A percentile compares a stretch with the other conserved stretches of the same genome.
phyloP scores from a whole-genome alignment of 768 basidiomycete species.

The Rhodotorula paludigena region DNA sequence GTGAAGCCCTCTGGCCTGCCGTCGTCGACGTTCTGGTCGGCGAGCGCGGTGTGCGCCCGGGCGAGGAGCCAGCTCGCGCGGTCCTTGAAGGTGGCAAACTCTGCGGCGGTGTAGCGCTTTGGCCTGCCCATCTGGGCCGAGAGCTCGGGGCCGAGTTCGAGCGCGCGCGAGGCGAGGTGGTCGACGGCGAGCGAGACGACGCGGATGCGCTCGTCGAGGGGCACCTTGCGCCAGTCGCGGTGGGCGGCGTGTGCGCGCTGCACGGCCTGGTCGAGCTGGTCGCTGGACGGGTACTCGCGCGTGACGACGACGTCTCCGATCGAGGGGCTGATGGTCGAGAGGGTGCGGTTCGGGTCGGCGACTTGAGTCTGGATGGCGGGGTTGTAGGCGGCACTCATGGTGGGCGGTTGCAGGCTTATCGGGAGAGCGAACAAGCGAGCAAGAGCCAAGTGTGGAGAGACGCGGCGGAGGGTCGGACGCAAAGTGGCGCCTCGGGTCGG shows the following conservation, averaged over 20 bases:
- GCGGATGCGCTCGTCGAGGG: conserved; percentile 61
- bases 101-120: conserved; percentile 68
- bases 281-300: conserved; percentile 10
- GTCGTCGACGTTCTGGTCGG: conserved; percentile 66
- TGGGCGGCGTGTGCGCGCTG: conserved; percentile 13
- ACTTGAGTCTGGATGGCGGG: neutral
- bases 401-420: neutral
- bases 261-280: conserved; percentile 11
- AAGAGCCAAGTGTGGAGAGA: neutral
- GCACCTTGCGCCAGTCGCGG: conserved; percentile 47
- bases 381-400: conserved; percentile 19
- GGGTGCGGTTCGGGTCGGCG: conserved; percentile 1
- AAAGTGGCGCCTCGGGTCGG: neutral
- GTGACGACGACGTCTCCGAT: conserved; percentile 10
- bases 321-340: conserved; percentile 33
- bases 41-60: conserved; percentile 69
- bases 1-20: conserved; percentile 78
- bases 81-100: conserved; percentile 73
- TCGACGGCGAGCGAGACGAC: conserved; percentile 67
- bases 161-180: conserved; percentile 55
- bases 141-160: conserved; percentile 69
- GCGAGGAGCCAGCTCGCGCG: conserved; percentile 78
- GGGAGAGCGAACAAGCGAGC: too few species aligned
- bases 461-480: too few species aligned
- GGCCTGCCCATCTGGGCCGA: conserved; percentile 90